Evolutionary conservation across 2,329 filamentous ascomycete genomes (phyloP).

Genomic region (Furcasterigmium furcatum): DNA sequence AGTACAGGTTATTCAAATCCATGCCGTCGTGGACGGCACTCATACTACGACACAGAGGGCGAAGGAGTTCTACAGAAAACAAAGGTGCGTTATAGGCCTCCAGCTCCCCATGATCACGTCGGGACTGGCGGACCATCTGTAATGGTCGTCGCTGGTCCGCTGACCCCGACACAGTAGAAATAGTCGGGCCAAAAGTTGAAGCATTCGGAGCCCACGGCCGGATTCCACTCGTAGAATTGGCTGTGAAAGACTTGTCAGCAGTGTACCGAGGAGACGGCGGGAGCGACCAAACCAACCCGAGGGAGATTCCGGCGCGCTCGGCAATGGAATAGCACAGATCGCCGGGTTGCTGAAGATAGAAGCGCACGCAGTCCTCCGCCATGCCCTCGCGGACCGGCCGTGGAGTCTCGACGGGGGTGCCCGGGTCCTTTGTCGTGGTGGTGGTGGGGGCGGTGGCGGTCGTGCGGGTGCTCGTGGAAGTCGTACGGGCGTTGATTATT

Average conservation of each 20-base stretch:
- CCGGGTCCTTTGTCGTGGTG: too few species aligned
- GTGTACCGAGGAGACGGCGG: not conserved
- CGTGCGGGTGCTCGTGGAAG: too few species aligned
- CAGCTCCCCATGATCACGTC: not conserved
- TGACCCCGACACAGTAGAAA: not conserved
- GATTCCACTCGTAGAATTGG: constrained; percentile 7
- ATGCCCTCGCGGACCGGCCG: too few species aligned
- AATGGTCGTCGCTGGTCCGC: too few species aligned
- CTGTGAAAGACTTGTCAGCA: not conserved
- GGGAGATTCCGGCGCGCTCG: not conserved
- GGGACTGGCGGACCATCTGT: not conserved
- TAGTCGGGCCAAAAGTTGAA: not conserved
- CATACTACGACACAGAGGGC: too few species aligned
- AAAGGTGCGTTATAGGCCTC: not conserved
- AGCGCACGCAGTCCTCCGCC: not conserved
- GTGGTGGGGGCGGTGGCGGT: too few species aligned
- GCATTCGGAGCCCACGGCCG: not conserved
- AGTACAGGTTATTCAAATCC: too few species aligned
- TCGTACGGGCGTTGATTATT: not conserved
- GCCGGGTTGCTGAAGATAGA: constrained; percentile 2
- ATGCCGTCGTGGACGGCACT: too few species aligned
- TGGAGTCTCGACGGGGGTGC: too few species aligned
- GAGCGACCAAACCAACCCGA: not conserved
- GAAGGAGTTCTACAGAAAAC: not conserved
- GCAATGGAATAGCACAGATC: constrained; percentile 7